These are phyloP conservation scores for Phytophthora meadii DNA, from an alignment of 352 stramenopile genomes.

Conservation along the genomic window DNA sequence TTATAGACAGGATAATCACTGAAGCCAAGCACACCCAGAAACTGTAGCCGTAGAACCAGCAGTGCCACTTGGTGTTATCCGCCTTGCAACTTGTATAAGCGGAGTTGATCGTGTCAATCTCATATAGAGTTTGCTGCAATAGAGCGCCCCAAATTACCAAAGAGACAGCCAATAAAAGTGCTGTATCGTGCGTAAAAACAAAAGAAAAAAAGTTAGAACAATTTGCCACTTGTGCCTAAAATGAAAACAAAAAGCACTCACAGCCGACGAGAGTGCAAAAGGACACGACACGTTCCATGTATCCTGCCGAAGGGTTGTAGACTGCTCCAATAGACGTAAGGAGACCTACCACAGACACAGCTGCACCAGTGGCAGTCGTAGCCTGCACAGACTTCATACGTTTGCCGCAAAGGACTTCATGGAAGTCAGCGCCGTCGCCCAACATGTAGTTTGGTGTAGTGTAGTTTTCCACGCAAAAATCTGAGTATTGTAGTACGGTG, in stretches of 20 bases:
- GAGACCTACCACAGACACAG: conserved; percentile 65
- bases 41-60: conserved; percentile 90
- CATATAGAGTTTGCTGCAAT: conserved; percentile 80
- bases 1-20: conserved; percentile 80
- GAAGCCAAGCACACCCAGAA: conserved; percentile 87
- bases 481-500: conserved; percentile 79
- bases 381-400: conserved; percentile 75
- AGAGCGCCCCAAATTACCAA: conserved; percentile 83
- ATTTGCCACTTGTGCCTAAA: neutral
- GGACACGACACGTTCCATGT: conserved; percentile 76
- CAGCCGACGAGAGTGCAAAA: conserved; percentile 84
- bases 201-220: conserved; percentile 4
- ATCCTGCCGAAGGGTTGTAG: conserved; percentile 79
- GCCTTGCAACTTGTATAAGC: conserved; percentile 81
- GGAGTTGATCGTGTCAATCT: conserved; percentile 81
- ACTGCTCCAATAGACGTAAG: conserved; percentile 74
- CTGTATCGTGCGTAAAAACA: conserved; percentile 34
- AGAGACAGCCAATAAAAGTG: conserved; percentile 70
- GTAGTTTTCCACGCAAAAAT: conserved; percentile 65
- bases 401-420: conserved; percentile 73
- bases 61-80: conserved; percentile 71
- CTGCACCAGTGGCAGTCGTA: conserved; percentile 65
- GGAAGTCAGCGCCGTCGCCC: conserved; percentile 76
- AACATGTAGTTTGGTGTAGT: conserved; percentile 86
- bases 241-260: conserved; percentile 45